Evolutionary conservation across 495 filamentous ascomycete genomes (phyloP).

Genomic region (Aspergillus bertholletiae): DNA sequence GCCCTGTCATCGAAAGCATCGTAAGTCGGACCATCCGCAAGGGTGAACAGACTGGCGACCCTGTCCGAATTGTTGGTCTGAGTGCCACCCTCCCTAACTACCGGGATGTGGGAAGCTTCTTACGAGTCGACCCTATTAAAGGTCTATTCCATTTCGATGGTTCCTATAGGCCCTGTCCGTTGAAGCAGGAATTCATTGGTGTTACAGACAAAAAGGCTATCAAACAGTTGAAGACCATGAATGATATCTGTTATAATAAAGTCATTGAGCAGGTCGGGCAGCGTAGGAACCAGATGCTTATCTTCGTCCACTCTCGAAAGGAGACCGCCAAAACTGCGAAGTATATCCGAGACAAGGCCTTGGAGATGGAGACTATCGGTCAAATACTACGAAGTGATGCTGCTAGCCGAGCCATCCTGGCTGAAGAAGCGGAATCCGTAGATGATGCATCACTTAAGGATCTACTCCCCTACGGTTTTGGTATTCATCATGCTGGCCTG

Average conservation of each 20-base stretch:
- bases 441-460: conserved; percentile 89
- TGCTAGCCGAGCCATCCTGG: conserved; percentile 82
- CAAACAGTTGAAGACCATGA: conserved; percentile 99
- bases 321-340: conserved; percentile 97
- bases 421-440: conserved; percentile 78
- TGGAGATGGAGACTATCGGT: conserved; percentile 94
- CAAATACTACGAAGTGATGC: conserved; percentile 93
- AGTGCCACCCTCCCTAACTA: conserved; percentile 97
- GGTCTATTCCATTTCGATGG: conserved; percentile 96
- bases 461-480: conserved; percentile 91
- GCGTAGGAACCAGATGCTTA: conserved; percentile 92
- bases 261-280: conserved; percentile 94
- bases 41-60: conserved; percentile 88
- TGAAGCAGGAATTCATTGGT: conserved; percentile 96
- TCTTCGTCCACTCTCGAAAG: conserved; percentile 97
- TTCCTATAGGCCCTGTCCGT: conserved; percentile 85
- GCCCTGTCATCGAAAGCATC: conserved; percentile 94
- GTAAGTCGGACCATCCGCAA: conserved; percentile 90
- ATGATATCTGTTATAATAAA: conserved; percentile 97
- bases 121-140: conserved; percentile 81
- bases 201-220: conserved; percentile 98
- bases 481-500: conserved; percentile 98
- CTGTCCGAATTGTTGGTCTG: conserved; percentile 85
- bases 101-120: conserved; percentile 91
- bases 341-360: conserved; percentile 91